Conservation (phyloP, 2,329 filamentous ascomycete species). For the Zasmidium cellare region DNA sequence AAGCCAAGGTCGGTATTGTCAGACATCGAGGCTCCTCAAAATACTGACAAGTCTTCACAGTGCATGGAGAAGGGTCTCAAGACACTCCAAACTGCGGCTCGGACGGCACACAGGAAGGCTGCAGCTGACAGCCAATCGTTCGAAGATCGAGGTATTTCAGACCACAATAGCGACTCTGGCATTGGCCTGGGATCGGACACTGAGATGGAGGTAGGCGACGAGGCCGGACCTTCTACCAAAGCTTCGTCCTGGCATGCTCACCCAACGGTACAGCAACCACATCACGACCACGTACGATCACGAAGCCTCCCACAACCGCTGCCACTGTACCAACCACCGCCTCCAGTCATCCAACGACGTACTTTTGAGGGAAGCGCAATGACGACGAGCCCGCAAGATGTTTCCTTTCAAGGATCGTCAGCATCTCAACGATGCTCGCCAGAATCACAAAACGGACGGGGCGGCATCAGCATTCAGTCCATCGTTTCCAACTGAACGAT, state of each 20-base stretch:
- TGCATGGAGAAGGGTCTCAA: constrained; percentile 83
- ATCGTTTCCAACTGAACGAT: constrained; percentile 26
- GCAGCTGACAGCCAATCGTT: constrained; percentile 46
- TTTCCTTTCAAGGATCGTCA: constrained; percentile 7
- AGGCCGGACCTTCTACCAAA: constrained; percentile 20
- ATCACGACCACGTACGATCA: constrained; percentile 31
- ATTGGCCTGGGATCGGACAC: constrained; percentile 57
- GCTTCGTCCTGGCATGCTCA: constrained; percentile 29
- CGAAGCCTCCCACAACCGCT: constrained; percentile 34
- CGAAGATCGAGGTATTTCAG: constrained; percentile 41
- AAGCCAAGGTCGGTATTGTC: constrained; percentile 72
- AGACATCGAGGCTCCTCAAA: constrained; percentile 38
- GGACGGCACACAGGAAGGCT: constrained; percentile 64
- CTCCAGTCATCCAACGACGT: constrained; percentile 23
- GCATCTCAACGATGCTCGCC: constrained; percentile 23
- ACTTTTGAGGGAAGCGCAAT: constrained; percentile 16
- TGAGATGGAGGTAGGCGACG: constrained; percentile 39
- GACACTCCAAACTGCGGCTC: constrained; percentile 70
- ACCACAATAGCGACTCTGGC: constrained; percentile 65
- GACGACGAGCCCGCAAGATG: constrained; percentile 20
- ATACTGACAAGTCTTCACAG: constrained; percentile 46
- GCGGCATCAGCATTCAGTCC: constrained; percentile 34
- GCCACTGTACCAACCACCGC: constrained; percentile 37
- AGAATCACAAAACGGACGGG: constrained; percentile 24
- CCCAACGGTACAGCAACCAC: constrained; percentile 14